A percentile compares a stretch with the other conserved stretches of the same genome.
These are phyloP conservation scores for Claviceps maximensis DNA, from an alignment of 2,329 filamentous ascomycete species.

Conservation along the genomic window DNA sequence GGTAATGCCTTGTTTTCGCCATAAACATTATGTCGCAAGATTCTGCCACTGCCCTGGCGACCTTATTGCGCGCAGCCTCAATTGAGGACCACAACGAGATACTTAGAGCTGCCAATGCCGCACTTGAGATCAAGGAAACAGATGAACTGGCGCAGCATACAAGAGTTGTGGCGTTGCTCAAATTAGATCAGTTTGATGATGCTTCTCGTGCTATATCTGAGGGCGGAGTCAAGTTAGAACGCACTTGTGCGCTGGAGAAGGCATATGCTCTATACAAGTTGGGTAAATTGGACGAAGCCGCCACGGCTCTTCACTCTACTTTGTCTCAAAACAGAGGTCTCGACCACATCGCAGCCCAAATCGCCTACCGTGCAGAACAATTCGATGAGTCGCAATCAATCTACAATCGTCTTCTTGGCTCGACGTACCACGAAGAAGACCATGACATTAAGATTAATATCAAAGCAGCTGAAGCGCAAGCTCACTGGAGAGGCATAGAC, in stretches of 20 bases:
- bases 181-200: slow-evolving; percentile 72
- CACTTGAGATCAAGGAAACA: slow-evolving; percentile 46
- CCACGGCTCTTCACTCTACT: slow-evolving; percentile 25
- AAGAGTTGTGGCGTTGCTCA: slow-evolving; percentile 61
- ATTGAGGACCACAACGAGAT: slow-evolving; percentile 63
- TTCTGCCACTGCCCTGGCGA: slow-evolving; percentile 36
- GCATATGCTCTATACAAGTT: slow-evolving; percentile 78
- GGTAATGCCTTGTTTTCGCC: neutral
- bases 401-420: slow-evolving; percentile 44
- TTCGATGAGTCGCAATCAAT: slow-evolving; percentile 53
- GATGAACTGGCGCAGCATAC: slow-evolving; percentile 51
- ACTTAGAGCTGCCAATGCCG: slow-evolving; percentile 48
- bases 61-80: slow-evolving; percentile 39
- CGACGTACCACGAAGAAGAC: slow-evolving; percentile 44
- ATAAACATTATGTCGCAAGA: slow-evolving; percentile 27
- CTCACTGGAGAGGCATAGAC: slow-evolving; percentile 51
- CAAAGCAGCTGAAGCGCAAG: slow-evolving; percentile 58
- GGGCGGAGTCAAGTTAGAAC: slow-evolving; percentile 46
- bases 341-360: slow-evolving; percentile 47
- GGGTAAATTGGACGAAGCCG: slow-evolving; percentile 55
- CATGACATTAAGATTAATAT: slow-evolving; percentile 67
- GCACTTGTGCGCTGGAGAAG: slow-evolving; percentile 52
- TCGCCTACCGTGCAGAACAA: slow-evolving; percentile 61
- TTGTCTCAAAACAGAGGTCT: slow-evolving; percentile 22
- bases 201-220: slow-evolving; percentile 56